Base-by-base conservation (phyloP, 2,329 filamentous ascomycete species). In the Endoconidiophora laricicola region DNA sequence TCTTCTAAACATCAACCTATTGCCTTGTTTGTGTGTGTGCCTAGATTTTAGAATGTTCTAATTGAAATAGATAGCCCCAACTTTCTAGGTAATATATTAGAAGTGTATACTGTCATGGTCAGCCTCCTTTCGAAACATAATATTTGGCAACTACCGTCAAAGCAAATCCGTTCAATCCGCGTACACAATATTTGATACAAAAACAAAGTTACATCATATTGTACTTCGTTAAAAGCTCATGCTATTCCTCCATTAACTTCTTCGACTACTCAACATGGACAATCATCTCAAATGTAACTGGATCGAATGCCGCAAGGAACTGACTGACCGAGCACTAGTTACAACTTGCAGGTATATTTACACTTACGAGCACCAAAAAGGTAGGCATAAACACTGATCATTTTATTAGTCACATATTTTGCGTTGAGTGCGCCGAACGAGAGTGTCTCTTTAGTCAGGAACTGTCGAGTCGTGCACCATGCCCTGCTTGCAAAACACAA, bases 371-470 rank as follows among this genome's bases (percentile, higher is more conserved):
- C 29, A 41, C 46, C 6, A 40, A 24, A 36, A 14, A 22, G 12
- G 22, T n/a, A 37, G 7, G 4, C 23, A 42, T 12, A 26, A 4
- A 24, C 52, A 54, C 50, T 54, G 10, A 56, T 45, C 4, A 41
- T 3, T n/a, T 16, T 12, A 38, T 18, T 40, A 87, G 87, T 55
- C 90, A 95, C 63, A 81, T 93, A 40, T 93, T 94, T 65, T 95
- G 90, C 60, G 64, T 79, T 2, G 68, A 76, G 16, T 96, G 90
- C 59, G 81, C 83, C 23, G 72, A 79, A 36, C 67, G 63, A 3
- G 69, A 79, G 12, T 78, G 79, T 1, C 68, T 93, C n/a, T 71
- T 73, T 1, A 68, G 66, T 14, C 56, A 57, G 22, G 58, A 59
- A 5, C 42, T 53, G 2, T 54, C 54, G 6, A 54, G 53, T 6